Percentiles rank a stretch among this genome's conserved stretches.
Conservation (phyloP, 2,329 filamentous ascomycete genomes). For the Ascochyta rabiei region DNA sequence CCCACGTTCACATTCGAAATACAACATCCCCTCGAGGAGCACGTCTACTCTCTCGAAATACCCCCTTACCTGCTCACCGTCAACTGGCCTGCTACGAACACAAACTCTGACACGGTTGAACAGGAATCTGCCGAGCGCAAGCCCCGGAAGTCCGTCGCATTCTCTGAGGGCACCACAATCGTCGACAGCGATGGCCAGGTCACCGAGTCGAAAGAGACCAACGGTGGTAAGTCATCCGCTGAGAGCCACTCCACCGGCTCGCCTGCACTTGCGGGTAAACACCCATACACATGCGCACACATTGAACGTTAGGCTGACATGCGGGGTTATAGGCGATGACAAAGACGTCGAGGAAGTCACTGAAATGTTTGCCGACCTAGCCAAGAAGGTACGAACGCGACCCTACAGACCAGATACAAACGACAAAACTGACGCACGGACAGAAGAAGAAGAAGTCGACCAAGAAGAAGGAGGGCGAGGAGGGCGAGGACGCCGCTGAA, state of each 20-base stretch:
- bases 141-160: conserved; percentile 91
- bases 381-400: conserved; percentile 62
- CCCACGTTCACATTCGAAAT: conserved; percentile 35
- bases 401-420: background rate
- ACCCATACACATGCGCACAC: conserved; percentile 10
- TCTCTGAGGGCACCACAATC: conserved; percentile 84
- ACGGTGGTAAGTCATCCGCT: conserved; percentile 80
- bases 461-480: conserved; percentile 64
- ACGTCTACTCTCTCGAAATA: background rate
- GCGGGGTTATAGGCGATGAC: conserved; percentile 49
- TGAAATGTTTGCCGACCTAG: conserved; percentile 66
- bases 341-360: conserved; percentile 70
- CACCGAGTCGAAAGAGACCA: conserved; percentile 71
- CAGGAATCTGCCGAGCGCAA: conserved; percentile 64
- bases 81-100: background rate
- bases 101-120: conserved; percentile 30
- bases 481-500: conserved; percentile 56
- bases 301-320: conserved; percentile 26
- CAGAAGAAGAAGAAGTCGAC: conserved; percentile 68
- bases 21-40: conserved; percentile 11
- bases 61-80: background rate
- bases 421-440: conserved; percentile 6
- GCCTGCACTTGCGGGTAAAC: conserved; percentile 26
- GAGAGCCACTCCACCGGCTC: conserved; percentile 65
- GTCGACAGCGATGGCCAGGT: conserved; percentile 90